phyloP scores from a whole-genome alignment of 768 basidiomycete genomes.

The Boletellus sp. region DNA sequence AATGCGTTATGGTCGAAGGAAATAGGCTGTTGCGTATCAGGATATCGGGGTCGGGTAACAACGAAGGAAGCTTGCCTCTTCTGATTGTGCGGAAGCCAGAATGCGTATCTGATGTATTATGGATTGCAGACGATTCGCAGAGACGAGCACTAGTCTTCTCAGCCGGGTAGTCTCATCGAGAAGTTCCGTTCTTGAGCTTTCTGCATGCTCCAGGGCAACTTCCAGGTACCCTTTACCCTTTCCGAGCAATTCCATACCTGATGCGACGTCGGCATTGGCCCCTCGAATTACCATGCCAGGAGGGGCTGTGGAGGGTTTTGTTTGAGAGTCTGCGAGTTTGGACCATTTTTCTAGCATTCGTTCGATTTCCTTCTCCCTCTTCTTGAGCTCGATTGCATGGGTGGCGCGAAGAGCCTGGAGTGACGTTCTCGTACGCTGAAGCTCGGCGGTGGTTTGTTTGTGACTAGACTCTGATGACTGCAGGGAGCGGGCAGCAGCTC shows the following conservation, averaged over 20 bases:
- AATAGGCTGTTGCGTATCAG: conserved; percentile 36
- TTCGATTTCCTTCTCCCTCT: conserved; percentile 78
- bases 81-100: conserved; percentile 38
- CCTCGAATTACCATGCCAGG: conserved; percentile 51
- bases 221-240: conserved; percentile 59
- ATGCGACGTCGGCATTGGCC: conserved; percentile 47
- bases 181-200: conserved; percentile 58
- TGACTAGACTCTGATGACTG: conserved; percentile 61
- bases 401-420: conserved; percentile 68
- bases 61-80: conserved; percentile 41
- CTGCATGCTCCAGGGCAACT: conserved; percentile 68
- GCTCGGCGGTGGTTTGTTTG: conserved; percentile 65
- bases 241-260: conserved; percentile 43
- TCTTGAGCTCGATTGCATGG: conserved; percentile 70
- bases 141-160: conserved; percentile 54
- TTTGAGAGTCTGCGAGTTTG: conserved; percentile 65
- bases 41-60: background rate
- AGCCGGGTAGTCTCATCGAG: conserved; percentile 62
- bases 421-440: conserved; percentile 66
- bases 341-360: conserved; percentile 71
- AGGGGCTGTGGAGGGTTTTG: conserved; percentile 46
- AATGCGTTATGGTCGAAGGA: conserved; percentile 45
- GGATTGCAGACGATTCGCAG: conserved; percentile 63
- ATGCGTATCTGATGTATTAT: conserved; percentile 46
- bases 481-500: conserved; percentile 50